Base-by-base conservation (phyloP, 192 early-diverging fungal species). In the Coemansia sp. region DNA sequence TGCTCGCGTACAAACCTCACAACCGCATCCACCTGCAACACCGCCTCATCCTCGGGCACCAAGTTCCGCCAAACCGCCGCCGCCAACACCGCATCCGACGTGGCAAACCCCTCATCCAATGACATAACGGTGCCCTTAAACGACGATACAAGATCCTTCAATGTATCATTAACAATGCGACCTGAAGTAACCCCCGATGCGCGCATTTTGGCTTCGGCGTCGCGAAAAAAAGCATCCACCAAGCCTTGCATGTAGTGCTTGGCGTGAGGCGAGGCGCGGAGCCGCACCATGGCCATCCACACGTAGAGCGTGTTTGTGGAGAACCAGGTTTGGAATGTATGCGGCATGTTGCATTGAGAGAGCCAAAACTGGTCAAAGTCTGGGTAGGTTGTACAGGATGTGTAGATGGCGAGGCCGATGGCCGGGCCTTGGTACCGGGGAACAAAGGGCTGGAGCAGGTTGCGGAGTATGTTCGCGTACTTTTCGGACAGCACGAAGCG, bases 251-350 rank as follows among this genome's bases (percentile, higher is more conserved):
- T 91, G 76, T 91, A 90, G 58, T 92, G 82, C 62, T 90, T 91
- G 50, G 93, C 87, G 40, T 86, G 74, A 5, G 83, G 72, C 57
- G 89, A 86, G 5, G 87, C 85, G 48, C 91, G 84, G 14, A 91
- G 73, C 36, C 94, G 91, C 8, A 91, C 93, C 86, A 89, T 91
- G 56, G 90, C 76, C 86, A 98, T 88, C 96, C 96, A 98, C 4
- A 96, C 85, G 64, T 98, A 94, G 58, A 98, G 78, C 25, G 93
- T 86, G 0, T 91, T 94, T 22, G 95, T 85, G 19, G 86, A 84
- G 60, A 95, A 98, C 96, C 96, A 98, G 1, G 94, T 92, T 74
- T 96, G 93, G 65, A 95, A 94, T 60, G 91, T 94, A 56, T 94
- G 89, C 5, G 89, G 90, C 34, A 95, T 74, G 34, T 84, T 82